These are phyloP conservation scores for Gillenia trifoliata DNA, from an alignment of 306 rosid genomes.

Conservation along the genomic window DNA sequence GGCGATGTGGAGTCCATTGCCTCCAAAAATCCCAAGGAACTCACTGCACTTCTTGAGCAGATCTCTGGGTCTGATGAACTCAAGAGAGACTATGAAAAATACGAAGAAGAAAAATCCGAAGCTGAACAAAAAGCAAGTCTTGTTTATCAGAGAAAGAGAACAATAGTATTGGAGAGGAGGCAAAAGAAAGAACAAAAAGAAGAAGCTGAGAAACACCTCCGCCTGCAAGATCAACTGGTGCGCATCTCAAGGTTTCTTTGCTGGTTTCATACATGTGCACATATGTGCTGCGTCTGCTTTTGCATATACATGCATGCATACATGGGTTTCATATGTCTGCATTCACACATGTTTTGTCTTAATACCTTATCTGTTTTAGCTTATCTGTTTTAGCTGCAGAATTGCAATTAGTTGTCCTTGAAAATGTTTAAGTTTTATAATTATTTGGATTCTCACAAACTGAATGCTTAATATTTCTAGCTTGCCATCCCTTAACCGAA, in stretches of 20 bases:
- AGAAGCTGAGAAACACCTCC: constrained; percentile 90
- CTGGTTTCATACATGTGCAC: constrained; percentile 6
- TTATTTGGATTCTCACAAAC: neutral
- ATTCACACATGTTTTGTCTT: neutral
- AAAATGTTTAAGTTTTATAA: neutral
- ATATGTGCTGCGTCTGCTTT: neutral
- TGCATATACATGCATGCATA: neutral
- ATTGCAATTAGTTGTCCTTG: neutral
- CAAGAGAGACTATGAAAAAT: constrained; percentile 81
- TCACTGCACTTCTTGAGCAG: constrained; percentile 86
- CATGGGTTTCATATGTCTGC: neutral
- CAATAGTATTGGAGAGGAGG: constrained; percentile 85
- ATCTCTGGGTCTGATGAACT: constrained; percentile 93
- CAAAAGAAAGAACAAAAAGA: constrained; percentile 98
- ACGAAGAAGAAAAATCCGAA: constrained; percentile 69
- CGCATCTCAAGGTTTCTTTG: constrained; percentile 7
- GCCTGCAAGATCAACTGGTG: constrained; percentile 79
- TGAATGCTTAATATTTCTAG: neutral
- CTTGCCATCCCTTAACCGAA: neutral
- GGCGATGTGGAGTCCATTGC: constrained; percentile 99
- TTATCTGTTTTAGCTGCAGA: neutral
- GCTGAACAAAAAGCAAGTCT: constrained; percentile 96
- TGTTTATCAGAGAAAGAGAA: constrained; percentile 80
- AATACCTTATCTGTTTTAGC: neutral
- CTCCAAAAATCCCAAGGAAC: constrained; percentile 91